Percentiles rank a stretch among this genome's conserved stretches.
Evolutionary conservation across 306 rosid genomes (phyloP).

Genomic region (Pachyrhizus erosus): DNA sequence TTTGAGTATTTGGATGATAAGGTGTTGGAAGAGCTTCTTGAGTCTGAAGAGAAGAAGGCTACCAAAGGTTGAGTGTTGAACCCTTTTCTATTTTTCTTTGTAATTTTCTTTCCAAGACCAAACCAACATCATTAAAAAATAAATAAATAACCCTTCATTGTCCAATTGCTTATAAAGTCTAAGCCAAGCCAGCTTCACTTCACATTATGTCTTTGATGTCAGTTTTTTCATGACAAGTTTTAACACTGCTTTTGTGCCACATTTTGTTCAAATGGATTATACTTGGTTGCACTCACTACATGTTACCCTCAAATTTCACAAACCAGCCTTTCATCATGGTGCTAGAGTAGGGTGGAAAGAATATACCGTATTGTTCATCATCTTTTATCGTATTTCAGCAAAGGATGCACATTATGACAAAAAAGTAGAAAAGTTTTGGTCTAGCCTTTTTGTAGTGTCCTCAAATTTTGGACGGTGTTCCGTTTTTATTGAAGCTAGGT

Average conservation of each 20-base stretch:
- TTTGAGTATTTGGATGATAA: slow-evolving; percentile 22
- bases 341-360: too few species aligned
- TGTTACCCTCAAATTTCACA: too few species aligned
- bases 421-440: too few species aligned
- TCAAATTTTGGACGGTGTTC: not conserved
- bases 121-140: too few species aligned
- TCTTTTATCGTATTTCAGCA: not conserved
- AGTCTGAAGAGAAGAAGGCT: not conserved
- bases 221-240: not conserved
- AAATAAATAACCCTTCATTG: not conserved
- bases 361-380: not conserved
- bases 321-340: not conserved
- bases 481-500: not conserved
- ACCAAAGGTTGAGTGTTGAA: not conserved
- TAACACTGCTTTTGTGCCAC: not conserved
- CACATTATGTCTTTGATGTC: not conserved
- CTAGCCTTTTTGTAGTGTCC: not conserved
- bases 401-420: not conserved
- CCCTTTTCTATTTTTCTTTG: not conserved
- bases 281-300: too few species aligned
- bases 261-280: not conserved
- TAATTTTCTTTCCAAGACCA: too few species aligned
- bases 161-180: too few species aligned
- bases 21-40: slow-evolving; percentile 13
- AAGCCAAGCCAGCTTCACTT: too few species aligned